Evolutionary conservation across 768 basidiomycete genomes (phyloP).

Genomic region (Boletus rufocinnamomeus): DNA sequence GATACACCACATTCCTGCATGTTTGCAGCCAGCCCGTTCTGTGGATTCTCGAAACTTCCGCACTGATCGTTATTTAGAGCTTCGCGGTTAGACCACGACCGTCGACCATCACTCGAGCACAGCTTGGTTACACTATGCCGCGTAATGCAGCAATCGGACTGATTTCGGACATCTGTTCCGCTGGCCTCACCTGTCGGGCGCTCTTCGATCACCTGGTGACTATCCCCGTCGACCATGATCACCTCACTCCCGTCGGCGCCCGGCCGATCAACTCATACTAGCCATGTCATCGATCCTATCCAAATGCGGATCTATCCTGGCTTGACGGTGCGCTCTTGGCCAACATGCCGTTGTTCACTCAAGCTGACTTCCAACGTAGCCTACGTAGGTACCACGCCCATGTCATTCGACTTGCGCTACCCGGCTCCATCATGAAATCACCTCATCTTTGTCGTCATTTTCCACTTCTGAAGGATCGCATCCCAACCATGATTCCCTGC

Average conservation of each 20-base stretch:
- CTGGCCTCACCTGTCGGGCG: conserved; percentile 6
- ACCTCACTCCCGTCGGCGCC: conserved; percentile 1
- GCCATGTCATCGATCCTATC: not conserved
- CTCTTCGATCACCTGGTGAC: conserved; percentile 1
- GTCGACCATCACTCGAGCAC: not conserved
- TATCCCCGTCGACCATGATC: conserved; percentile 4
- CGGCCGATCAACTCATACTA: conserved; percentile 4
- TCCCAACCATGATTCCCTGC: conserved; percentile 20
- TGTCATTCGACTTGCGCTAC: conserved; percentile 15
- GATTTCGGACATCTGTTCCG: not conserved
- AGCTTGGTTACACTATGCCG: too few relatives aligned
- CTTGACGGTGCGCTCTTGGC: conserved; percentile 5
- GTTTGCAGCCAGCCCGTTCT: conserved; percentile 13
- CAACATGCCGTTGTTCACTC: conserved; percentile 13
- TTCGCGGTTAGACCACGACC: not conserved
- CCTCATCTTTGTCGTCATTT: conserved; percentile 26
- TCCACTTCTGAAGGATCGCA: not conserved
- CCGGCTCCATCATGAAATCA: conserved; percentile 21
- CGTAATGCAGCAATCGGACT: not conserved
- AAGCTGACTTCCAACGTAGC: conserved; percentile 15
- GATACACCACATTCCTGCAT: conserved; percentile 27
- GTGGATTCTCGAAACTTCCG: not conserved
- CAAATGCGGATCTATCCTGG: conserved; percentile 3
- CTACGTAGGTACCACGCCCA: conserved; percentile 13
- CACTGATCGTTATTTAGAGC: not conserved